Evolutionary conservation across 192 early-diverging fungal genomes (phyloP), one percentile per base, ranked within the genome.

Genomic region (Linderina pennispora): DNA sequence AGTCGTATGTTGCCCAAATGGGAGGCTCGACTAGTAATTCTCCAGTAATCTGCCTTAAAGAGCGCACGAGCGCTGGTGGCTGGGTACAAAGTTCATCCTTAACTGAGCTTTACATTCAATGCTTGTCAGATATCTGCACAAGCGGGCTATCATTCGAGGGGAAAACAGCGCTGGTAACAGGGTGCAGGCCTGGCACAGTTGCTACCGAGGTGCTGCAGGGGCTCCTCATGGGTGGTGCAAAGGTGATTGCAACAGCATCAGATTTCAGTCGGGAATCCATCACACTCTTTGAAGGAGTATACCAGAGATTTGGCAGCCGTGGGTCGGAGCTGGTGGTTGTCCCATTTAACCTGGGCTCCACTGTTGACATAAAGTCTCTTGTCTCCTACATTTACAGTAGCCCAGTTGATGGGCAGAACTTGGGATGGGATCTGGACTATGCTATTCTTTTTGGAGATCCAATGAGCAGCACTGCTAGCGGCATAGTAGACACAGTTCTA

Each of bases 191-290:
- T 38, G 90, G 80, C 43, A 93, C 91, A 3, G 94, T 97, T 58
- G 94, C 91, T 53, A 78, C 89, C 15, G 84, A 91, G 47, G 77
- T 97, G 22, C 74, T 97, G 47, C 87, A 90, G 68, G 89, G 84
- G n/a, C 66, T 94, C 26, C 64, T 97, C 10, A 85, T 82, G 23
- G 87, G 87, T 50, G 94, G 94, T 46, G 89, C 87, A 35, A 72
- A 82, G 54, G 90, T 94, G 20, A 68, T 97, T 48, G 90, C 87
- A 5, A 97, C 94, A 9, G 94, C 94, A 28, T 94, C 91, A 4
- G 80, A 87, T 40, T 93, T 88, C 77, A 89, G 83, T 52, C 80
- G 77, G 38, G 53, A 71, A 2, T 82, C 79, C 10, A 87, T 85
- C 23, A 82, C 88, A 65, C 91, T 80, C 69, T 89, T 83, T 74